A percentile compares a stretch with the other conserved stretches of the same genome.
These are phyloP conservation scores for Aspergillus persii DNA, from an alignment of 2,329 filamentous ascomycete genomes.

Conservation along the genomic window DNA sequence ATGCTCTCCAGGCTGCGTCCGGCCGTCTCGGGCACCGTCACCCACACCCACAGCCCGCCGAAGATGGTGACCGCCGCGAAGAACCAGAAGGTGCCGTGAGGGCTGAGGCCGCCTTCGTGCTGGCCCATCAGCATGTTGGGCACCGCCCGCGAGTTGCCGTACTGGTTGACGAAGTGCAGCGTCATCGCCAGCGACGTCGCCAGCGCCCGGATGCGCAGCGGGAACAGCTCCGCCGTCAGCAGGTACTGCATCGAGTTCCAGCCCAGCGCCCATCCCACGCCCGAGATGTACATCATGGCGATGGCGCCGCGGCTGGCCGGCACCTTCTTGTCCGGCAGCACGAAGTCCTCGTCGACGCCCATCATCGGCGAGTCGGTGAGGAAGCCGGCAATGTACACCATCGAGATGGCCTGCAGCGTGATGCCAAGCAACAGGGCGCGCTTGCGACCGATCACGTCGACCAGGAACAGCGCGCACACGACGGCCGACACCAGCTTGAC, in stretches of 20 bases:
- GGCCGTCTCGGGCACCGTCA: conserved; percentile 70
- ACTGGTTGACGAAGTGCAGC: conserved; percentile 76
- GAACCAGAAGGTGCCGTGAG: conserved; percentile 73
- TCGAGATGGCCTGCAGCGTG: conserved; percentile 57
- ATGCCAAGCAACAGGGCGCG: conserved; percentile 62
- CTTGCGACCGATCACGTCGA: conserved; percentile 76
- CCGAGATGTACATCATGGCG: conserved; percentile 70
- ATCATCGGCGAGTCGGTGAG: conserved; percentile 61
- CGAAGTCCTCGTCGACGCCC: conserved; percentile 48
- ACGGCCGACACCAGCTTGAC: conserved; percentile 68
- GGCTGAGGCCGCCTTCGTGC: conserved; percentile 42
- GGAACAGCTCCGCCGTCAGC: conserved; percentile 74
- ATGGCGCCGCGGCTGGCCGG: conserved; percentile 62
- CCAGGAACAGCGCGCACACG: conserved; percentile 71
- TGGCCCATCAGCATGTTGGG: conserved; percentile 66
- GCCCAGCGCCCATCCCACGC: conserved; percentile 66
- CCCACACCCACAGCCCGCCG: conserved; percentile 68
- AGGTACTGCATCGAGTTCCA: conserved; percentile 80
- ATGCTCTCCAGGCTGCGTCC: conserved; percentile 59
- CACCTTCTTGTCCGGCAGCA: conserved; percentile 50
- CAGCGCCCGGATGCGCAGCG: conserved; percentile 68
- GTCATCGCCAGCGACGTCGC: conserved; percentile 73
- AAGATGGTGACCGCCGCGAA: conserved; percentile 67
- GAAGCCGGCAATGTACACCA: conserved; percentile 63
- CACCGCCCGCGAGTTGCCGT: conserved; percentile 72